A percentile compares a stretch with the other conserved stretches of the same genome.
These are phyloP conservation scores for Mycena olivaceomarginata DNA, from an alignment of 768 basidiomycete genomes.

Conservation along the genomic window DNA sequence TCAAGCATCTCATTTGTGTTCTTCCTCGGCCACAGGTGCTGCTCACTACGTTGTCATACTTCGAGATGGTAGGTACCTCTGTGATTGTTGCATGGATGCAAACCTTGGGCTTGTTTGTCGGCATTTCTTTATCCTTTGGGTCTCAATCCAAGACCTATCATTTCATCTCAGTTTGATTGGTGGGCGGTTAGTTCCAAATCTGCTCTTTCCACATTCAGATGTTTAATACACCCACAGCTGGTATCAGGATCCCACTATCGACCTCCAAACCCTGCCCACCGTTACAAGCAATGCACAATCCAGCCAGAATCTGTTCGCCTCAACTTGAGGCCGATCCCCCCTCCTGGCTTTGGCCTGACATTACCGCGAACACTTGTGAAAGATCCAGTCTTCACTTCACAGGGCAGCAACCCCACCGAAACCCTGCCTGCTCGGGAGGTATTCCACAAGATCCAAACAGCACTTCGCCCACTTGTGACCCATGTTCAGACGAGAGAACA, in stretches of 20 bases:
- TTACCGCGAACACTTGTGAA: no score
- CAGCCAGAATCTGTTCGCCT: not conserved
- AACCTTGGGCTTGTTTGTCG: conserved; percentile 29
- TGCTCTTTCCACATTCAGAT: not conserved
- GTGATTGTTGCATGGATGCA: conserved; percentile 29
- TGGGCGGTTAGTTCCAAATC: conserved; percentile 3
- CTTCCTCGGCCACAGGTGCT: conserved; percentile 4
- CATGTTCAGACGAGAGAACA: conserved; percentile 22
- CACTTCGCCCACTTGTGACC: conserved; percentile 4
- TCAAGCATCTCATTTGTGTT: conserved; percentile 19
- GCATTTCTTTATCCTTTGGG: conserved; percentile 20
- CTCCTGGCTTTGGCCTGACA: not conserved
- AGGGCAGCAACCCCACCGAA: not conserved
- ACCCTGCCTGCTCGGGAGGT: conserved; percentile 17
- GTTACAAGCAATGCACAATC: not conserved
- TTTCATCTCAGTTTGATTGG: conserved; percentile 19
- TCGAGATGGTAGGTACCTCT: conserved; percentile 19
- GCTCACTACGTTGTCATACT: conserved; percentile 23
- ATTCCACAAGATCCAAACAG: conserved; percentile 9
- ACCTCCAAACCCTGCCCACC: not conserved
- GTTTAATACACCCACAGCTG: conserved; percentile 8
- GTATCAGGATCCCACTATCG: conserved; percentile 6
- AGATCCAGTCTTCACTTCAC: no score
- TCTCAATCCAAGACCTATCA: not conserved
- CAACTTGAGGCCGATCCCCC: conserved; percentile 3